phyloP scores from a whole-genome alignment of 78 protist species.

The Guillardia theta region DNA sequence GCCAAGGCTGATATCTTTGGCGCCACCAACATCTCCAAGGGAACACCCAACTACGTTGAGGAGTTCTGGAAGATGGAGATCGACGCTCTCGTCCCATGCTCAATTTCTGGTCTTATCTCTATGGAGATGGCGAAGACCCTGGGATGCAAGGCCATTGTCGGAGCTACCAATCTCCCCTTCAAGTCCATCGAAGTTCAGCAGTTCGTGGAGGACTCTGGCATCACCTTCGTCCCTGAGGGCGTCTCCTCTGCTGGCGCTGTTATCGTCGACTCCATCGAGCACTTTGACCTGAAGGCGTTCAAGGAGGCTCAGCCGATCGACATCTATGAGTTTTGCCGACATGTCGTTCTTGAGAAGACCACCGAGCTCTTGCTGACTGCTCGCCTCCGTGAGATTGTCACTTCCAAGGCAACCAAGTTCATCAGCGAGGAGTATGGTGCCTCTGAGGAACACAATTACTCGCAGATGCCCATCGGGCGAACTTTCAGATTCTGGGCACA shows the following conservation, averaged over 20 bases:
- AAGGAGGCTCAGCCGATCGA: neutral
- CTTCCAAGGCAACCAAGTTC: no score
- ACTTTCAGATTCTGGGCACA: no score
- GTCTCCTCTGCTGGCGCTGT: conserved; percentile 38
- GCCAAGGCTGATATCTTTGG: neutral
- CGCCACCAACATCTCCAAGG: neutral
- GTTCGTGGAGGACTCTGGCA: neutral
- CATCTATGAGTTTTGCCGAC: neutral
- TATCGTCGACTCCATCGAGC: conserved; percentile 25
- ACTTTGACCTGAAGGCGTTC: neutral
- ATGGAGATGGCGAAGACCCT: neutral
- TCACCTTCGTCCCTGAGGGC: neutral
- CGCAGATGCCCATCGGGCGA: no score
- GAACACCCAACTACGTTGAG: neutral
- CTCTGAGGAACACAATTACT: no score
- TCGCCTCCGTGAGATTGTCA: no score
- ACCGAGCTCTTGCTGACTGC: no score
- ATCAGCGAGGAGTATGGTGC: no score
- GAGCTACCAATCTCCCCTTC: conserved; percentile 37
- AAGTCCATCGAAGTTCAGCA: neutral
- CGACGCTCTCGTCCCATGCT: conserved; percentile 44
- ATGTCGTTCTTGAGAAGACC: neutral
- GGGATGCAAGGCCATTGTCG: neutral
- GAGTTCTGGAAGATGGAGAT: neutral
- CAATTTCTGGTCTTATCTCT: neutral